Conservation (phyloP, 1,139 yeast genomes). For the Ogataea hybrid region DNA sequence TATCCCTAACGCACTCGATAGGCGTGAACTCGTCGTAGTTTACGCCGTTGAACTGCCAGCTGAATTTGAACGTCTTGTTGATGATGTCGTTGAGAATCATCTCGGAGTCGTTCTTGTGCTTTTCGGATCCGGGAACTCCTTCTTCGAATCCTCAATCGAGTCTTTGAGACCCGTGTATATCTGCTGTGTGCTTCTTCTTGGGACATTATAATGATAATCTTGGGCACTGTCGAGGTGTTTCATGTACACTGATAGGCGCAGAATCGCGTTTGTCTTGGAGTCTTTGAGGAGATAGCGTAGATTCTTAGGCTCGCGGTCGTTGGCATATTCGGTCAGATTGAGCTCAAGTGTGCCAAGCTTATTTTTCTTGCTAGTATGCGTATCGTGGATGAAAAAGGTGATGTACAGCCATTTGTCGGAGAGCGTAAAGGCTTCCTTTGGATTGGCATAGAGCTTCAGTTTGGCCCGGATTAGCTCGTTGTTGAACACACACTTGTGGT, state of each 20-base stretch:
- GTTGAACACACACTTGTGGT: slow-evolving; percentile 52
- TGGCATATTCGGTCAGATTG: slow-evolving; percentile 71
- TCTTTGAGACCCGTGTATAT: slow-evolving; percentile 21
- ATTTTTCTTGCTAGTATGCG: slow-evolving; percentile 35
- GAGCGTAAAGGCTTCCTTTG: slow-evolving; percentile 29
- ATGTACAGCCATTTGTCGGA: slow-evolving; percentile 36
- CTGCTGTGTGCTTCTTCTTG: slow-evolving; percentile 13
- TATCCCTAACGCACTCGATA: slow-evolving; percentile 69
- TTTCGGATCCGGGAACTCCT: not conserved
- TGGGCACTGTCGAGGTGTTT: slow-evolving; percentile 16
- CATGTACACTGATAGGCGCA: slow-evolving; percentile 43
- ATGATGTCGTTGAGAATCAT: slow-evolving; percentile 54
- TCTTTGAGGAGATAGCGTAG: slow-evolving; percentile 69
- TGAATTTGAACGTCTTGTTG: slow-evolving; percentile 61
- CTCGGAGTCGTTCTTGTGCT: slow-evolving; percentile 34
- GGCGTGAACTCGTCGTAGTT: slow-evolving; percentile 69
- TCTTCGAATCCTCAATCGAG: slow-evolving; percentile 11
- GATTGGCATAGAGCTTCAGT: slow-evolving; percentile 39
- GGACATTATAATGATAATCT: slow-evolving; percentile 11
- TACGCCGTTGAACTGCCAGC: slow-evolving; percentile 55
- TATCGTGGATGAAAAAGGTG: slow-evolving; percentile 36
- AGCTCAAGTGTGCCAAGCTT: slow-evolving; percentile 65
- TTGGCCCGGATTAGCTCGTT: slow-evolving; percentile 22
- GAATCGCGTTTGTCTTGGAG: slow-evolving; percentile 78
- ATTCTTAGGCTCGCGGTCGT: slow-evolving; percentile 49